A percentile compares a stretch with the other conserved stretches of the same genome.
Conservation (phyloP, 768 basidiomycete genomes). For the Paxillus ammoniavirescens region DNA sequence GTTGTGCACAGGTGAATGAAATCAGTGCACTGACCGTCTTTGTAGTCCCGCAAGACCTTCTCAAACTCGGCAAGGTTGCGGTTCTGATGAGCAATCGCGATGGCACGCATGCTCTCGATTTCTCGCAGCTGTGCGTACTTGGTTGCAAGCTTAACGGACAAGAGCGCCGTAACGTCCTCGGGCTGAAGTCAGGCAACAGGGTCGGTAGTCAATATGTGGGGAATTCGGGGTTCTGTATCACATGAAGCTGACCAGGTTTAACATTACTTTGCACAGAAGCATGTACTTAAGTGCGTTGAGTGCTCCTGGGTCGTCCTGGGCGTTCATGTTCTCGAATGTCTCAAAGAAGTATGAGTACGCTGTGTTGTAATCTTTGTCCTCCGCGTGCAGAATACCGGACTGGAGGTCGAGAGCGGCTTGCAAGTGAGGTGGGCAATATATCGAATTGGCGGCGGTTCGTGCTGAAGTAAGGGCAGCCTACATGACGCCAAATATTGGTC, state of each 20-base stretch:
- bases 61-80: conserved; percentile 90
- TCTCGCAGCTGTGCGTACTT: conserved; percentile 88
- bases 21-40: conserved; percentile 53
- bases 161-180: conserved; percentile 87
- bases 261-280: conserved; percentile 97
- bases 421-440: conserved; percentile 83
- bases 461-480: conserved; percentile 88
- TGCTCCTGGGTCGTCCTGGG: conserved; percentile 74
- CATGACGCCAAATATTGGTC: background rate
- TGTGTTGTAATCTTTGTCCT: conserved; percentile 97
- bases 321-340: conserved; percentile 85
- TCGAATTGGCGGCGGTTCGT: conserved; percentile 90
- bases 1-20: background rate
- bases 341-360: conserved; percentile 98
- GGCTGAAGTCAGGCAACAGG: conserved; percentile 49
- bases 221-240: background rate
- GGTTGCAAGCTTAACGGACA: conserved; percentile 82
- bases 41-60: conserved; percentile 81
- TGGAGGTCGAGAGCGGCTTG: conserved; percentile 64
- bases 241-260: conserved; percentile 70
- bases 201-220: background rate
- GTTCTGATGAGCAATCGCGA: conserved; percentile 91
- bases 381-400: conserved; percentile 84
- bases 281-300: conserved; percentile 94
- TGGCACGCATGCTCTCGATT: conserved; percentile 93